Conservation (phyloP, 2,329 filamentous ascomycete genomes). For the Alternaria sp. region DNA sequence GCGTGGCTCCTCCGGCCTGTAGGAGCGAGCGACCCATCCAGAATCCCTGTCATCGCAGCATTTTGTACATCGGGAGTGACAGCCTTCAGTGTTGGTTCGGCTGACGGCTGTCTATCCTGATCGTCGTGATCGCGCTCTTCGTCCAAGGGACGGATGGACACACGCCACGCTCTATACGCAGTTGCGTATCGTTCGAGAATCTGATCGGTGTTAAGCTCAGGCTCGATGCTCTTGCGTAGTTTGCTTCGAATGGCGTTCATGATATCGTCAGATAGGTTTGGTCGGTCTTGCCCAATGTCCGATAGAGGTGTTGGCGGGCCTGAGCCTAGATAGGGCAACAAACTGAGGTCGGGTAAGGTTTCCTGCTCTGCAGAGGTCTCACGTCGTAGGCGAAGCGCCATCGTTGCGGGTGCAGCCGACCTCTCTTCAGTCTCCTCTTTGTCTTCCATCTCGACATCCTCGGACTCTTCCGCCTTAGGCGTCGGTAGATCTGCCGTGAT, state of each 20-base stretch:
- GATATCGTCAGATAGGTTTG: conserved; percentile 43
- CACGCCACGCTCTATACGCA: conserved; percentile 52
- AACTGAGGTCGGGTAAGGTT: conserved; percentile 50
- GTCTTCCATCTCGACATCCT: conserved; percentile 39
- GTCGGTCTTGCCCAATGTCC: conserved; percentile 50
- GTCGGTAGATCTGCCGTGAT: conserved; percentile 38
- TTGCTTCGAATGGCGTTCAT: conserved; percentile 46
- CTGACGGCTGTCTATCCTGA: conserved; percentile 44
- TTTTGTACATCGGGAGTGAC: conserved; percentile 56
- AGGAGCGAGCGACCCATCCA: conserved; percentile 35
- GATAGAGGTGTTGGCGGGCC: conserved; percentile 53
- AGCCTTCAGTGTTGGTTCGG: conserved; percentile 43
- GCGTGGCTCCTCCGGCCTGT: conserved; percentile 42
- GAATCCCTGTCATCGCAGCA: conserved; percentile 33
- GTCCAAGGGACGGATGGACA: conserved; percentile 51
- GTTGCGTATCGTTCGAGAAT: conserved; percentile 46
- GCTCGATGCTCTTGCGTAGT: conserved; percentile 43
- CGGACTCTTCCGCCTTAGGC: conserved; percentile 44
- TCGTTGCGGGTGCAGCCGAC: conserved; percentile 41
- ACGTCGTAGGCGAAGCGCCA: conserved; percentile 38
- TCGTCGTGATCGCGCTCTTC: conserved; percentile 49
- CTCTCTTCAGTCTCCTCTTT: conserved; percentile 27
- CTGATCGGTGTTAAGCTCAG: conserved; percentile 36
- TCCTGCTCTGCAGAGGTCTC: conserved; percentile 44
- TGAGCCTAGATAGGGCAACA: conserved; percentile 55